Conservation (phyloP, 108 stramenopile genomes). For the Seminavis robusta region DNA sequence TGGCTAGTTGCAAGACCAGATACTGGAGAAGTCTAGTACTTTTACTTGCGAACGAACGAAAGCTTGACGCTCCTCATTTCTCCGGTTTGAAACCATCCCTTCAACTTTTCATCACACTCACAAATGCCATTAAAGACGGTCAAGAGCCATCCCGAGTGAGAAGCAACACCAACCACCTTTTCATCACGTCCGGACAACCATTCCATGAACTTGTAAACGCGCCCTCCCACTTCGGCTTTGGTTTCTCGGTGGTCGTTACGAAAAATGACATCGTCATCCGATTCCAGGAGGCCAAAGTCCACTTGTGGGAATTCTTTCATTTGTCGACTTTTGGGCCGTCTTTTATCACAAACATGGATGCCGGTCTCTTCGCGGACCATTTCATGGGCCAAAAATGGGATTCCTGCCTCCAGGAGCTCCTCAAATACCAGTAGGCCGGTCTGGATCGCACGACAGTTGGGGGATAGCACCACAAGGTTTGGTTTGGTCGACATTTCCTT, state of each 20-base stretch:
- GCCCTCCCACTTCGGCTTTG: conserved; percentile 43
- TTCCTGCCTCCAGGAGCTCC: conserved; percentile 25
- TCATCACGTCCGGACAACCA: conserved; percentile 43
- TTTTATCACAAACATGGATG: conserved; percentile 69
- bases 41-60: conserved; percentile 27
- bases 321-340: conserved; percentile 51
- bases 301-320: conserved; percentile 53
- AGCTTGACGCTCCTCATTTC: conserved; percentile 54
- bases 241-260: conserved; percentile 37
- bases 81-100: conserved; percentile 58
- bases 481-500: conserved; percentile 22
- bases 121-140: conserved; percentile 48
- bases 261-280: conserved; percentile 56
- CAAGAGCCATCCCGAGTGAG: conserved; percentile 52
- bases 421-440: conserved; percentile 72
- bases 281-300: conserved; percentile 47
- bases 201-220: conserved; percentile 50
- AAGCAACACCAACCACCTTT: conserved; percentile 36
- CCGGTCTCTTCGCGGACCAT: conserved; percentile 71
- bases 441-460: conserved; percentile 66
- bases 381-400: conserved; percentile 70
- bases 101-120: conserved; percentile 38
- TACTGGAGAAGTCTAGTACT: no score
- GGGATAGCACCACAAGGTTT: conserved; percentile 59
- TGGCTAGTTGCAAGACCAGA: no score